Conservation (phyloP, 2,329 filamentous ascomycete genomes). For the Clonostachys rosea region DNA sequence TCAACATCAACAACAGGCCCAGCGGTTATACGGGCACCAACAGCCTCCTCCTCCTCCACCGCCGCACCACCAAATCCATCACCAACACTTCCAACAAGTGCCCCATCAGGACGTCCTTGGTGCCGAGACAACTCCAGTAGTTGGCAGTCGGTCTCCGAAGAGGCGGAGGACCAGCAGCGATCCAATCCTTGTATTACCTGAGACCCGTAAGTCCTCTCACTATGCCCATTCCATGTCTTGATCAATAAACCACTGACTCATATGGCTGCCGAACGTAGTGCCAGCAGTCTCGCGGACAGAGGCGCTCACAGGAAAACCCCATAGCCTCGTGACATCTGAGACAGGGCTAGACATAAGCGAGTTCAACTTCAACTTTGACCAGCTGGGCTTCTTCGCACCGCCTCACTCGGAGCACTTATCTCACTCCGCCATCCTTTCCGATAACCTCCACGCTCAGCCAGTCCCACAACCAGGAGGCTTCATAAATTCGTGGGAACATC, state of each 20-base stretch:
- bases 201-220: conserved; percentile 23
- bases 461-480: conserved; percentile 6
- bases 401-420: conserved; percentile 19
- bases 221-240: conserved; percentile 5
- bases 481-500: conserved; percentile 13
- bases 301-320: conserved; percentile 13
- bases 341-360: conserved; percentile 19
- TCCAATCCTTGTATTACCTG: conserved; percentile 22
- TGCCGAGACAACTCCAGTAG: conserved; percentile 5
- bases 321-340: conserved; percentile 19
- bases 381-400: conserved; percentile 19
- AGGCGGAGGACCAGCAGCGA: conserved; percentile 26
- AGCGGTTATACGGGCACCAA: conserved; percentile 7
- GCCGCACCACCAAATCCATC: conserved; percentile 1
- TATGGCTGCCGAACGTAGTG: conserved; percentile 13
- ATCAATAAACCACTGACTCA: conserved; percentile 13
- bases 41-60: conserved; percentile 4
- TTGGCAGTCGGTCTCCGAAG: conserved; percentile 26
- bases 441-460: conserved; percentile 7
- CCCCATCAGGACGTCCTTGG: conserved; percentile 3
- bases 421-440: conserved; percentile 12
- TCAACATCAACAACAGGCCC: conserved; percentile 9
- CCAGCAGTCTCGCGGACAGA: conserved; percentile 16
- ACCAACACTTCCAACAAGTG: conserved; percentile 1
- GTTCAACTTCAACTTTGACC: conserved; percentile 27